Conservation (phyloP, 495 filamentous ascomycete genomes). For the Chaetomium cochliodes region DNA sequence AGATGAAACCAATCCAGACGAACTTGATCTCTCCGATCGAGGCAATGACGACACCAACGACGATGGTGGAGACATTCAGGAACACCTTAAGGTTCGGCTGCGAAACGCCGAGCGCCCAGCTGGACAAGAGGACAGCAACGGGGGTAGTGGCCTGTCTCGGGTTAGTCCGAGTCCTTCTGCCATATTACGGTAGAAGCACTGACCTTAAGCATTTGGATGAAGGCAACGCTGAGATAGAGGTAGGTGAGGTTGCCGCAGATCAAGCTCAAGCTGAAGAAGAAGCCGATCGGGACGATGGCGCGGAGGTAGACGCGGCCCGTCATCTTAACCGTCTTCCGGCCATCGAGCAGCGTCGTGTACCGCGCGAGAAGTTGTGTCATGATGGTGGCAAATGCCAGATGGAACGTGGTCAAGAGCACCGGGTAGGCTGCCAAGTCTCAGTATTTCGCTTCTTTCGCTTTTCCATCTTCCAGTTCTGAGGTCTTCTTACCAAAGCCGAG, state of each 20-base stretch:
- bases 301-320: constrained; percentile 85
- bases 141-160: constrained; percentile 74
- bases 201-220: constrained; percentile 98
- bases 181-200: constrained; percentile 22
- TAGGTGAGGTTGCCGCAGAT: constrained; percentile 95
- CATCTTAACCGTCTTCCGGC: constrained; percentile 89
- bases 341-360: constrained; percentile 80
- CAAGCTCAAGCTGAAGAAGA: constrained; percentile 91
- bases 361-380: constrained; percentile 89
- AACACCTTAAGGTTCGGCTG: constrained; percentile 76
- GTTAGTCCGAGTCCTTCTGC: constrained; percentile 27
- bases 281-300: constrained; percentile 87
- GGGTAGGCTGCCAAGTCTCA: constrained; percentile 51
- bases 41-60: constrained; percentile 84
- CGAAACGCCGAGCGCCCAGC: constrained; percentile 78
- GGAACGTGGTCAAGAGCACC: constrained; percentile 89
- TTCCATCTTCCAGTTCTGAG: background rate
- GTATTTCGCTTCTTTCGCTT: constrained; percentile 25
- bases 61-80: constrained; percentile 82
- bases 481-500: constrained; percentile 73
- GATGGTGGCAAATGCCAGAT: constrained; percentile 81
- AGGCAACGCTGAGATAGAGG: constrained; percentile 86
- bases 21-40: constrained; percentile 93
- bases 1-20: constrained; percentile 79
- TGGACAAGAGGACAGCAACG: constrained; percentile 80